These are phyloP conservation scores for Suillus cothurnatus DNA, from an alignment of 768 basidiomycete species.

Conservation along the genomic window DNA sequence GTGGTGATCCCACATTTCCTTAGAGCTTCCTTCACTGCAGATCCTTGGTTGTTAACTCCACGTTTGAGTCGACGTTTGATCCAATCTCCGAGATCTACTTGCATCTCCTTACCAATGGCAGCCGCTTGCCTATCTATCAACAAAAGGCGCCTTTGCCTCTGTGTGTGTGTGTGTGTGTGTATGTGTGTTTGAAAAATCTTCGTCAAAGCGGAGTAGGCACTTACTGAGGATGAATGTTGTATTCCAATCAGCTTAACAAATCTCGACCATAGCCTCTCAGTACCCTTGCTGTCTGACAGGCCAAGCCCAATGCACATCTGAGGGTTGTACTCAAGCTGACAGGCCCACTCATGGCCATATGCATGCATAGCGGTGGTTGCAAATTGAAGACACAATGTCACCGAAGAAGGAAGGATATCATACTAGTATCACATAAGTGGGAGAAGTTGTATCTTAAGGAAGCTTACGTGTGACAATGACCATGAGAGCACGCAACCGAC, in stretches of 20 bases:
- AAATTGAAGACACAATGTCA: slow-evolving; percentile 27
- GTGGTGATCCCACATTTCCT: not conserved
- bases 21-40: not conserved
- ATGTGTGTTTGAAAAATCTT: not conserved
- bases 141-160: slow-evolving; percentile 31
- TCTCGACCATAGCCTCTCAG: slow-evolving; percentile 34
- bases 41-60: slow-evolving; percentile 15
- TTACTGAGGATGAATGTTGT: slow-evolving; percentile 34
- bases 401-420: not conserved
- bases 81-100: slow-evolving; percentile 36
- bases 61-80: slow-evolving; percentile 22
- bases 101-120: slow-evolving; percentile 26
- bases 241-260: slow-evolving; percentile 39
- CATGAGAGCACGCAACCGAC: not conserved
- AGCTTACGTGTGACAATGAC: not conserved
- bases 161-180: slow-evolving; percentile 4
- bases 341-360: slow-evolving; percentile 40
- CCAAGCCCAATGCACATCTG: slow-evolving; percentile 4
- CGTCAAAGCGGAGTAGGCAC: slow-evolving; percentile 3
- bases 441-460: not conserved
- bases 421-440: not conserved
- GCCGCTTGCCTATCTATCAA: slow-evolving; percentile 34
- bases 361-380: slow-evolving; percentile 42
- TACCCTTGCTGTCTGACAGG: slow-evolving; percentile 12
- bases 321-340: slow-evolving; percentile 11